phyloP scores from a whole-genome alignment of 2,329 filamentous ascomycete genomes.

The Ophiostoma novo-ulmi region DNA sequence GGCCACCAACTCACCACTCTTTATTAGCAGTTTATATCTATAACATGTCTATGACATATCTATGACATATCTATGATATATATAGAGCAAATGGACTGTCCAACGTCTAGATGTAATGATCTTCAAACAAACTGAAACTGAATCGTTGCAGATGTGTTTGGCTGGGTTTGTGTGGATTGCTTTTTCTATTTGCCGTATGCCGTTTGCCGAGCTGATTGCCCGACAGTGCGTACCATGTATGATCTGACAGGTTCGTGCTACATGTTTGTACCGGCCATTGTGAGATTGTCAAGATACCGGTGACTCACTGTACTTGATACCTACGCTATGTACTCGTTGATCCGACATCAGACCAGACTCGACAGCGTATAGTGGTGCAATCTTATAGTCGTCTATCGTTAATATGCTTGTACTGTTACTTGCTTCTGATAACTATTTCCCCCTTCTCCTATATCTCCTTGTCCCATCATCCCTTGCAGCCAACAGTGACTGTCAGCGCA shows the following conservation, averaged over 20 bases:
- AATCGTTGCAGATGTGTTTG: constrained; percentile 11
- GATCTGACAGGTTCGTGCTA: neutral
- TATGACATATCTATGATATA: too few relatives aligned
- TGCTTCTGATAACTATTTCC: too few relatives aligned
- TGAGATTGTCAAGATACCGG: neutral
- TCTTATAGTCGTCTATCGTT: too few relatives aligned
- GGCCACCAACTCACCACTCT: neutral
- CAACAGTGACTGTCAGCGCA: too few relatives aligned
- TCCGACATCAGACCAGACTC: neutral
- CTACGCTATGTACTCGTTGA: too few relatives aligned
- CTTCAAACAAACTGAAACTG: constrained; percentile 1
- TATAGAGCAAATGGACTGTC: too few relatives aligned
- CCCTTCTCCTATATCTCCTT: neutral
- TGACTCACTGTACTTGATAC: neutral
- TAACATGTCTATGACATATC: too few relatives aligned
- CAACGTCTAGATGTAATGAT: neutral
- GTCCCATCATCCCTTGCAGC: too few relatives aligned
- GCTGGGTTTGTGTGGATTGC: neutral
- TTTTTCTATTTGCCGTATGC: neutral
- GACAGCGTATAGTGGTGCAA: neutral
- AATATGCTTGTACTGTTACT: neutral
- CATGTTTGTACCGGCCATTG: neutral
- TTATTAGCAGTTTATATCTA: neutral
- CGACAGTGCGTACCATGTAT: neutral
- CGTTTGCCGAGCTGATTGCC: neutral